phyloP scores from a whole-genome alignment of 352 stramenopile genomes.

The Globisporangium middletonii region DNA sequence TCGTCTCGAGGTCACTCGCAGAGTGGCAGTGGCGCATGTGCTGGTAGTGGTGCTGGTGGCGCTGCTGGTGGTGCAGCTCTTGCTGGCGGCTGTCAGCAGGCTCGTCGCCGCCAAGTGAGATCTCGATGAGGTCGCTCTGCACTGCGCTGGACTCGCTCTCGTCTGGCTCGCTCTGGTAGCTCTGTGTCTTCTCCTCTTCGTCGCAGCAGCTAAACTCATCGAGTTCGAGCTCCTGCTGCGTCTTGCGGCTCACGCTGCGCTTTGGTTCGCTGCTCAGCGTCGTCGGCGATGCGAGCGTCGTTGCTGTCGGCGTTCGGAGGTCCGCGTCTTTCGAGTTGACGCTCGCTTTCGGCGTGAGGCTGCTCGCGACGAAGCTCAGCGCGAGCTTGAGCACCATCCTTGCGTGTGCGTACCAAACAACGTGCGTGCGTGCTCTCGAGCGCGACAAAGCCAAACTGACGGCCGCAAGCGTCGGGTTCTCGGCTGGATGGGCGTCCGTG shows the following conservation, averaged over 20 bases:
- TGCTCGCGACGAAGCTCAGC: conserved; percentile 24
- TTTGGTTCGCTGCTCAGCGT: not conserved
- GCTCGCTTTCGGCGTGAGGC: conserved; percentile 9
- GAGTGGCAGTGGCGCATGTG: conserved; percentile 9
- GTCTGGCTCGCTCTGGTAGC: conserved; percentile 18
- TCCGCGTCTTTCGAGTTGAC: not conserved
- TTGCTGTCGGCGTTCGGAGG: not conserved
- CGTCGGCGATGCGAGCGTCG: no score
- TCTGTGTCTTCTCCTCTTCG: conserved; percentile 13
- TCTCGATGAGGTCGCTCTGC: conserved; percentile 47
- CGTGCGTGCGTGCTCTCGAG: not conserved
- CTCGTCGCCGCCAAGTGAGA: conserved; percentile 32
- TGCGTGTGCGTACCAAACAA: not conserved
- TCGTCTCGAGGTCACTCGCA: conserved; percentile 28
- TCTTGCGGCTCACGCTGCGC: not conserved
- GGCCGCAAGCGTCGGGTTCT: not conserved
- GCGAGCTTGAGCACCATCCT: conserved; percentile 37
- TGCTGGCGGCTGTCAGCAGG: not conserved
- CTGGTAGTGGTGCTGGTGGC: conserved; percentile 4
- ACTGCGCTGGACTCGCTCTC: conserved; percentile 4
- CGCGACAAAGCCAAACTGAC: conserved; percentile 5
- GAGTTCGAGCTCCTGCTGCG: conserved; percentile 13
- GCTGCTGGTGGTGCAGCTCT: not conserved
- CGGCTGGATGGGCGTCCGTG: not conserved
- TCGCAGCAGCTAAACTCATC: conserved; percentile 7